Evolutionary conservation across 1,284 basidiomycete species (phyloP).

Genomic region (Puccinia horiana): DNA sequence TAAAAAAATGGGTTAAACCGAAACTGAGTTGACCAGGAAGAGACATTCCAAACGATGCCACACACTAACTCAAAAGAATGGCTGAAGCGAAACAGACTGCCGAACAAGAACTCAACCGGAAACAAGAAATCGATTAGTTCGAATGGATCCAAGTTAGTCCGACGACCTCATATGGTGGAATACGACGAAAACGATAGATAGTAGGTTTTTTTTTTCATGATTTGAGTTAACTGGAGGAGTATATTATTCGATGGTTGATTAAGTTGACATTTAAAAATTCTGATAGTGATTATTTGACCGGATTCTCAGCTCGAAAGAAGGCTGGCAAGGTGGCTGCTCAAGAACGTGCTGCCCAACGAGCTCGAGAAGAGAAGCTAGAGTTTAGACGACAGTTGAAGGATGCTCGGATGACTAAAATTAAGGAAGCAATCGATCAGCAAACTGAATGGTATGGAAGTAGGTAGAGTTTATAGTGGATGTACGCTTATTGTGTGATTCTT

Average conservation of each 20-base stretch:
- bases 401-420: constrained; percentile 23
- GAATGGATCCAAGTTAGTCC: background rate
- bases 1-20: no score
- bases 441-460: constrained; percentile 47
- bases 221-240: background rate
- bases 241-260: background rate
- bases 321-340: constrained; percentile 28
- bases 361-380: constrained; percentile 31
- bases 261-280: background rate
- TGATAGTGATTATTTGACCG: constrained; percentile 44
- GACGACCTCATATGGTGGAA: constrained; percentile 1
- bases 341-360: constrained; percentile 14
- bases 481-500: background rate
- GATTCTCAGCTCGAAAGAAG: constrained; percentile 42
- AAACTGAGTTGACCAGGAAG: no score
- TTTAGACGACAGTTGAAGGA: constrained; percentile 36
- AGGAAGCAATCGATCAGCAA: constrained; percentile 35
- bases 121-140: background rate
- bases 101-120: background rate
- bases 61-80: constrained; percentile 20
- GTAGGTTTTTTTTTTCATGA: no score
- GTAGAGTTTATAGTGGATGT: background rate
- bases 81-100: constrained; percentile 9
- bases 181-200: constrained; percentile 30
- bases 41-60: constrained; percentile 13